phyloP scores from a whole-genome alignment of 441 rosid species.

The Gossypium trilobum region DNA sequence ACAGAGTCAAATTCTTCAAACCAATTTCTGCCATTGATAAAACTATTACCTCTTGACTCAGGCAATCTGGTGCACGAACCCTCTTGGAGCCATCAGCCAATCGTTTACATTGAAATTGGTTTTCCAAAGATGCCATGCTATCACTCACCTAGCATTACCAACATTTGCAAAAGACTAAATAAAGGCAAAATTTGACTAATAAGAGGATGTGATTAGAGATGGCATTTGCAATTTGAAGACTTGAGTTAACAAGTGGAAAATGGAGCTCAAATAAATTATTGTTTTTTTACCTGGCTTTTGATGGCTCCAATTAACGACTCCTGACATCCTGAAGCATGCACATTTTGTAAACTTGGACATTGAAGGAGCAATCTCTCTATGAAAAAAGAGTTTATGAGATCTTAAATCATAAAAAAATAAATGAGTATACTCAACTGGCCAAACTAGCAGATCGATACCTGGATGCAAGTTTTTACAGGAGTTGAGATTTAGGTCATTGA shows the following conservation, averaged over 20 bases:
- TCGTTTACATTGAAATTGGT: conserved; percentile 53
- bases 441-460: conserved; percentile 27
- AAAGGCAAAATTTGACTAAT: neutral
- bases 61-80: conserved; percentile 50
- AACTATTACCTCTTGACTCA: conserved; percentile 47
- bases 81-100: conserved; percentile 82
- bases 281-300: conserved; percentile 53
- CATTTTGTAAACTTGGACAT: conserved; percentile 66
- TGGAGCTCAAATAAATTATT: conserved; percentile 2
- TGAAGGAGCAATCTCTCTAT: conserved; percentile 71
- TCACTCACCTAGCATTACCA: conserved; percentile 38
- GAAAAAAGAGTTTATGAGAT: neutral
- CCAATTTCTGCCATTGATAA: neutral
- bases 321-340: conserved; percentile 75
- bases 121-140: conserved; percentile 31
- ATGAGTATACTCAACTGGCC: neutral
- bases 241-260: neutral
- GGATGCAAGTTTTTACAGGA: conserved; percentile 72
- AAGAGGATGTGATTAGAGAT: neutral
- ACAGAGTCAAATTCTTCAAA: neutral
- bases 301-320: conserved; percentile 49
- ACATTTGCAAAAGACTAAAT: neutral
- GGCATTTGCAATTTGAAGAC: neutral
- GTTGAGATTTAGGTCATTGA: conserved; percentile 69
- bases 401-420: neutral